Evolutionary conservation across 2,329 filamentous ascomycete species (phyloP).

Genomic region (Curvularia eragrostidis): DNA sequence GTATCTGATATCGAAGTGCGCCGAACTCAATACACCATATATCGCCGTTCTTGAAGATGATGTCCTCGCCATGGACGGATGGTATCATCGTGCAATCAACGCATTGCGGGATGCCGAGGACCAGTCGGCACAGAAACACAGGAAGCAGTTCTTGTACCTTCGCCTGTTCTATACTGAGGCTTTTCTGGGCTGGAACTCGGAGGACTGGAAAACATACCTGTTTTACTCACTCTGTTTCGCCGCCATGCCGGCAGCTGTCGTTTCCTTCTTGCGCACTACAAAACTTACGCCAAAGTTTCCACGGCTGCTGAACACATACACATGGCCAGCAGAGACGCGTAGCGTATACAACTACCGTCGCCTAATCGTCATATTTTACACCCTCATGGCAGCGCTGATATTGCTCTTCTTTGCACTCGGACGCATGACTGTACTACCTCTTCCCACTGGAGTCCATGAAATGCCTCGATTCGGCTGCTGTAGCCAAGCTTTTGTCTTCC

Average conservation of each 20-base stretch:
- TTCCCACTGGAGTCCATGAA: slow-evolving; percentile 46
- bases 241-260: slow-evolving; percentile 22
- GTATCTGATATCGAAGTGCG: slow-evolving; percentile 52
- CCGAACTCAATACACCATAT: slow-evolving; percentile 49
- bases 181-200: slow-evolving; percentile 55
- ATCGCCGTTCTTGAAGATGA: slow-evolving; percentile 58
- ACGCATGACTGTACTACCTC: slow-evolving; percentile 48
- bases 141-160: slow-evolving; percentile 51
- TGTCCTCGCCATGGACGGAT: slow-evolving; percentile 56
- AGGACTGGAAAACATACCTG: slow-evolving; percentile 51
- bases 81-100: slow-evolving; percentile 53
- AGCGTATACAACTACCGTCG: slow-evolving; percentile 13
- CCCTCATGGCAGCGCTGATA: slow-evolving; percentile 20
- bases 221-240: slow-evolving; percentile 41
- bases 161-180: slow-evolving; percentile 57
- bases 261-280: slow-evolving; percentile 36
- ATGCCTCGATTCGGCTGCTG: slow-evolving; percentile 56
- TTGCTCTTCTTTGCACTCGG: slow-evolving; percentile 53
- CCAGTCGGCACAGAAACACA: slow-evolving; percentile 32
- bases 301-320: slow-evolving; percentile 20
- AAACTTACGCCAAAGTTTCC: slow-evolving; percentile 28
- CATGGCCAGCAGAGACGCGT: background rate
- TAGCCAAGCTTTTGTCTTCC: slow-evolving; percentile 55
- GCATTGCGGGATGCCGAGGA: slow-evolving; percentile 47
- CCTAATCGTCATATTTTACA: slow-evolving; percentile 29